Evolutionary conservation across 306 rosid genomes (phyloP).

Genomic region (Cicer bijugum): DNA sequence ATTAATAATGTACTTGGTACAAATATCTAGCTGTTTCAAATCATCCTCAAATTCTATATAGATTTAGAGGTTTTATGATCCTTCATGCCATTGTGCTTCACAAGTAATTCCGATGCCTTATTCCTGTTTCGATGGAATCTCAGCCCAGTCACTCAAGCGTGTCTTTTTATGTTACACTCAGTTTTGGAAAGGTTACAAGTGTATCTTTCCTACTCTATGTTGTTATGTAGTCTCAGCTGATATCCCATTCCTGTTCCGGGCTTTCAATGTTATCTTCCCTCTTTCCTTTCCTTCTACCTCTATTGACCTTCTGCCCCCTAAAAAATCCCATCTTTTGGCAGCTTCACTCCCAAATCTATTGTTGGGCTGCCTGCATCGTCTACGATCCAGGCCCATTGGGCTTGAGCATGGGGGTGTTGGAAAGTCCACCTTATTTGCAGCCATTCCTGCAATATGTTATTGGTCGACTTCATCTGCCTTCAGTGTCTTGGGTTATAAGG

Average conservation of each 20-base stretch:
- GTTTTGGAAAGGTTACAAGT: background rate
- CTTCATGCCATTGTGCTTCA: background rate
- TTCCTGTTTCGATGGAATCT: background rate
- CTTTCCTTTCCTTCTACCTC: background rate
- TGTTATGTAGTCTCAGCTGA: too few relatives aligned
- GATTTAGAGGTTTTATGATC: slow-evolving; percentile 12
- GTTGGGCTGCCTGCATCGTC: too few relatives aligned
- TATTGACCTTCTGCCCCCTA: too few relatives aligned
- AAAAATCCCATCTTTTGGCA: background rate
- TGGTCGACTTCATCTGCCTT: too few relatives aligned
- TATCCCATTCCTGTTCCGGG: background rate
- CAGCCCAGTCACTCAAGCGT: background rate
- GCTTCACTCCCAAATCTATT: background rate
- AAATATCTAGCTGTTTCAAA: slow-evolving; percentile 1
- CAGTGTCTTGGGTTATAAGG: background rate
- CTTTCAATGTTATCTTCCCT: background rate
- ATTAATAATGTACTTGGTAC: background rate
- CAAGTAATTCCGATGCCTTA: background rate
- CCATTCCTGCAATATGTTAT: too few relatives aligned
- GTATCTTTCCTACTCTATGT: background rate
- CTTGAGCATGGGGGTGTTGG: too few relatives aligned
- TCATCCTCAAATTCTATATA: background rate
- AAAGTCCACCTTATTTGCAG: too few relatives aligned
- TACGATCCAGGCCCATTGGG: too few relatives aligned
- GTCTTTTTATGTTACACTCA: background rate